Percentiles rank a stretch among this genome's conserved stretches.
These are phyloP conservation scores for Trypanosoma melophagium DNA, from an alignment of 208 protist species.

Conservation along the genomic window DNA sequence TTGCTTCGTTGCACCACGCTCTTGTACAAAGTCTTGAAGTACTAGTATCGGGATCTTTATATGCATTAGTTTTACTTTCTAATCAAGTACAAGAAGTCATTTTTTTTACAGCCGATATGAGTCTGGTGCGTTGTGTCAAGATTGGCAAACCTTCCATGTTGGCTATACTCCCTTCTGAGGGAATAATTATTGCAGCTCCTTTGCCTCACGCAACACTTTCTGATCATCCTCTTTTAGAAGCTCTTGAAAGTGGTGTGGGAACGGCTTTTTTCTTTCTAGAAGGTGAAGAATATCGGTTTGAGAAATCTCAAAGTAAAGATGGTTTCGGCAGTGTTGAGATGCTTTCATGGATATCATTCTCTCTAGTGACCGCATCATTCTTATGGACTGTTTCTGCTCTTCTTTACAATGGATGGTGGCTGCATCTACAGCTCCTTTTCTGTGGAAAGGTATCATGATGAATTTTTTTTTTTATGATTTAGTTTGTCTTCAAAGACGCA, in stretches of 20 bases:
- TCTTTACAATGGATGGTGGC: constrained; percentile 69
- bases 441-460: constrained; percentile 51
- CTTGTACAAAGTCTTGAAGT: constrained; percentile 18
- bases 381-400: constrained; percentile 68
- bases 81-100: constrained; percentile 41
- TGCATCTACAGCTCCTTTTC: constrained; percentile 66
- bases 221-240: constrained; percentile 53
- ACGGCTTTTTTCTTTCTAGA: constrained; percentile 46
- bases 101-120: constrained; percentile 56
- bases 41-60: constrained; percentile 26
- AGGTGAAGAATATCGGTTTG: constrained; percentile 1
- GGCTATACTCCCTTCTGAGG: constrained; percentile 36
- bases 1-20: background rate
- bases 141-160: constrained; percentile 42
- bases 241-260: constrained; percentile 57
- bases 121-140: constrained; percentile 46
- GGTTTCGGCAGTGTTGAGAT: constrained; percentile 50
- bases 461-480: background rate
- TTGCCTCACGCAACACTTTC: constrained; percentile 25
- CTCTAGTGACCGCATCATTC: constrained; percentile 56
- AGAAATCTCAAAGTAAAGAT: constrained; percentile 6
- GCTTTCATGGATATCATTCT: constrained; percentile 59
- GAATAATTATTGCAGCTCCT: constrained; percentile 34
- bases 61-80: constrained; percentile 45
- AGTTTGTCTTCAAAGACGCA: background rate